Evolutionary conservation across 306 rosid species (phyloP).

Genomic region (Cicer arietinum): DNA sequence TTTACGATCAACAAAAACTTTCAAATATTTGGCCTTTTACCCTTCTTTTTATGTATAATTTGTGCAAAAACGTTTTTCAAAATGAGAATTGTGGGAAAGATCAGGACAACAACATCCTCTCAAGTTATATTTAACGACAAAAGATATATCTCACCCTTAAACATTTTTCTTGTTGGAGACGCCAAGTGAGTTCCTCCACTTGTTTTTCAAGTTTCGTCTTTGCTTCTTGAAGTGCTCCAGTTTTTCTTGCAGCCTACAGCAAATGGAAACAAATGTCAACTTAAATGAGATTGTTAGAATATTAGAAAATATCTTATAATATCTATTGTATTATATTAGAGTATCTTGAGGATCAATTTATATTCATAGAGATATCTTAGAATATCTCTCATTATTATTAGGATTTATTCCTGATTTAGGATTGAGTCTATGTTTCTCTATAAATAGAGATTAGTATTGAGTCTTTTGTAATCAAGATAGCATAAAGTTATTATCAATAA

Average conservation of each 20-base stretch:
- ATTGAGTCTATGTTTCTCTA: too few species aligned
- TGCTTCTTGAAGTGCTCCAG: conserved; percentile 90
- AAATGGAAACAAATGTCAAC: conserved; percentile 41
- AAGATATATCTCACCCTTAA: conserved; percentile 66
- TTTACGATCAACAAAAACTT: not conserved
- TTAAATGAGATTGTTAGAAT: not conserved
- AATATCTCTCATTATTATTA: too few species aligned
- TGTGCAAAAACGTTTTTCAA: conserved; percentile 31
- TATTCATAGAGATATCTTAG: too few species aligned
- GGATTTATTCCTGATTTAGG: too few species aligned
- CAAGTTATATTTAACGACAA: conserved; percentile 28
- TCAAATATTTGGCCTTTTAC: conserved; percentile 24
- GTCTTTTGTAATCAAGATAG: too few species aligned
- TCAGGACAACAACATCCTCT: conserved; percentile 26
- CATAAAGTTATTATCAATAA: too few species aligned
- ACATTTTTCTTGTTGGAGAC: conserved; percentile 81
- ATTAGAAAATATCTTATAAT: too few species aligned
- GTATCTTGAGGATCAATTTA: too few species aligned
- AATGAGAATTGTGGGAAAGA: conserved; percentile 36
- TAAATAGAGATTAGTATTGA: too few species aligned
- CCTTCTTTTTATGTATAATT: conserved; percentile 21
- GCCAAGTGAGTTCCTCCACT: conserved; percentile 90
- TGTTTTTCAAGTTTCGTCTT: conserved; percentile 81
- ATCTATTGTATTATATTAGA: too few species aligned
- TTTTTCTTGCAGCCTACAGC: conserved; percentile 83